These are phyloP conservation scores for Bonia amplexicaulis DNA, from an alignment of 176 grass and related monocot genomes.

Conservation along the genomic window DNA sequence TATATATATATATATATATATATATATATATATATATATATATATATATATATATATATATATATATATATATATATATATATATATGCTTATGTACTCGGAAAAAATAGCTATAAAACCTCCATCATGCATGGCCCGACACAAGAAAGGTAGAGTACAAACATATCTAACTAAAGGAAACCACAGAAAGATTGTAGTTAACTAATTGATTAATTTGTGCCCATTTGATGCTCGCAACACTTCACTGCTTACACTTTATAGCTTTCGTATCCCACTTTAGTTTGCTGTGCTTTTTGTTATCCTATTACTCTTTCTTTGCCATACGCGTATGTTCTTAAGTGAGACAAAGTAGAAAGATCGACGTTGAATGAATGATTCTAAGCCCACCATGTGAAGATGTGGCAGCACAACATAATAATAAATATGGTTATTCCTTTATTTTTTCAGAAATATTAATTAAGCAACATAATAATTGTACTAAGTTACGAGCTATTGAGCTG, in stretches of 20 bases:
- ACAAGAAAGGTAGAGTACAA: background rate
- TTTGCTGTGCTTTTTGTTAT: background rate
- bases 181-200: background rate
- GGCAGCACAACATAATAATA: too few species aligned
- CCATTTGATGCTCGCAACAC: background rate
- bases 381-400: too few species aligned
- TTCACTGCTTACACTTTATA: background rate
- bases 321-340: background rate
- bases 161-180: background rate
- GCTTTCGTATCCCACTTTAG: background rate
- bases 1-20: too few species aligned
- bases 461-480: too few species aligned
- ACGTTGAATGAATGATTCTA: background rate
- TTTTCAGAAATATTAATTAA: too few species aligned
- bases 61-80: background rate
- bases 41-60: background rate
- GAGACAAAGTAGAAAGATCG: background rate
- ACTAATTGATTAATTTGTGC: background rate
- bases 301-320: background rate
- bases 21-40: background rate
- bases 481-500: too few species aligned
- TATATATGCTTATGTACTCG: background rate
- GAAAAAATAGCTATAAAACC: background rate
- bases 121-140: background rate
- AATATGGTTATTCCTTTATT: too few species aligned